phyloP scores from a whole-genome alignment of 176 grass and related monocot species.

The Cenchrus fungigraminus region DNA sequence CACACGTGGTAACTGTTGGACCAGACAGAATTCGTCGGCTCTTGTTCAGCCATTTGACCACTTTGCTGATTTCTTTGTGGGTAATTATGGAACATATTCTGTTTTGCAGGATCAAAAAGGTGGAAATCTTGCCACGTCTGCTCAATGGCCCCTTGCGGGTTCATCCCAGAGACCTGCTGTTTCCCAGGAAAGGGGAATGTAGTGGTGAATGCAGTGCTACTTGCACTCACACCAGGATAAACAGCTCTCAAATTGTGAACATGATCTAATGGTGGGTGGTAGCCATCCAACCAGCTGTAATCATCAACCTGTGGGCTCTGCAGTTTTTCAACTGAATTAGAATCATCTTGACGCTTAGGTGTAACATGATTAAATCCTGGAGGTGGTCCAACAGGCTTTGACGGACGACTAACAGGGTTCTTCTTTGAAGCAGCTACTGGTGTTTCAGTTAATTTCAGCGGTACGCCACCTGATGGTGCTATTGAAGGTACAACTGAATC shows the following conservation, averaged over 20 bases:
- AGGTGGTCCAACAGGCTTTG: conserved; percentile 78
- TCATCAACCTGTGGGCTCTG: conserved; percentile 59
- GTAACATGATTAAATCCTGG: conserved; percentile 73
- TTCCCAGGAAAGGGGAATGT: conserved; percentile 67
- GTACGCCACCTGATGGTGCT: conserved; percentile 40
- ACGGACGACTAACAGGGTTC: conserved; percentile 82
- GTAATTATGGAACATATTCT: conserved; percentile 53
- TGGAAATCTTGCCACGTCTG: conserved; percentile 85
- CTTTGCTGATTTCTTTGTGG: conserved; percentile 56
- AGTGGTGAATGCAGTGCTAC: conserved; percentile 49
- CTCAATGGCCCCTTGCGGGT: conserved; percentile 36
- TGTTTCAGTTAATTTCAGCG: conserved; percentile 51
- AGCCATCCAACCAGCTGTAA: conserved; percentile 77
- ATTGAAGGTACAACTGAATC: conserved; percentile 57
- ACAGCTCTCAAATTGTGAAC: conserved; percentile 44
- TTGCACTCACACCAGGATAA: conserved; percentile 43
- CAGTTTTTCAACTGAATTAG: conserved; percentile 41
- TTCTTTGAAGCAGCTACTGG: conserved; percentile 53
- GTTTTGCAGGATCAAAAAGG: conserved; percentile 74
- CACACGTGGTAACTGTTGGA: conserved; percentile 81
- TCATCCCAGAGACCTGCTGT: conserved; percentile 52
- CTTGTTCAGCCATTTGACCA: conserved; percentile 57
- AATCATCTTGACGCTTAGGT: conserved; percentile 62
- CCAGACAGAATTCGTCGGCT: conserved; percentile 59
- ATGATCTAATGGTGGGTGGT: conserved; percentile 45